Percentiles rank a stretch among this genome's conserved stretches.
phyloP scores from a whole-genome alignment of 2,329 filamentous ascomycete species.

The Hymenoscyphus scutula region DNA sequence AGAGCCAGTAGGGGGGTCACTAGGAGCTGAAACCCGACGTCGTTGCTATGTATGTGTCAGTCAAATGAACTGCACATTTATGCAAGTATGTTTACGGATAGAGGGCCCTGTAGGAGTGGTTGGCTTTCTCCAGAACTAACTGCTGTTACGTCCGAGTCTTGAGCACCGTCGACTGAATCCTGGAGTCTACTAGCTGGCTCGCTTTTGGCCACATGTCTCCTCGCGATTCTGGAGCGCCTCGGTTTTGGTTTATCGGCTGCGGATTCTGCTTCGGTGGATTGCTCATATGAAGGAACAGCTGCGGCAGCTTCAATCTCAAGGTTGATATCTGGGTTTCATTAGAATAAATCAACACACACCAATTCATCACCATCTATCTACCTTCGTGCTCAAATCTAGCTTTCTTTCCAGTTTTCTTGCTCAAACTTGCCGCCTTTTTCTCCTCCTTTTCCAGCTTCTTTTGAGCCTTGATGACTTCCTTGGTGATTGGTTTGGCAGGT shows the following conservation, averaged over 20 bases:
- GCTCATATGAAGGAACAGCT: slow-evolving; percentile 13
- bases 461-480: slow-evolving; percentile 24
- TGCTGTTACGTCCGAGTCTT: slow-evolving; percentile 26
- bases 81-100: slow-evolving; percentile 13
- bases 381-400: slow-evolving; percentile 11
- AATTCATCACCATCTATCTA: slow-evolving; percentile 1
- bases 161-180: slow-evolving; percentile 26
- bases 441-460: slow-evolving; percentile 27
- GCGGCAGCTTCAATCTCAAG: slow-evolving; percentile 8
- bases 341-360: neutral
- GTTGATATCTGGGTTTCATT: slow-evolving; percentile 14
- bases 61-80: slow-evolving; percentile 9
- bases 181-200: slow-evolving; percentile 25
- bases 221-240: slow-evolving; percentile 22
- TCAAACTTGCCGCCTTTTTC: slow-evolving; percentile 23
- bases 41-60: slow-evolving; percentile 22
- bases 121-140: slow-evolving; percentile 28
- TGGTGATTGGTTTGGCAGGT: slow-evolving; percentile 15
- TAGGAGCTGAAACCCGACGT: slow-evolving; percentile 33
- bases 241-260: slow-evolving; percentile 19
- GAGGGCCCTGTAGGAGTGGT: slow-evolving; percentile 17
- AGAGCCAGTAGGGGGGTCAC: slow-evolving; percentile 26
- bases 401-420: slow-evolving; percentile 27
- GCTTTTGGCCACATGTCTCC: slow-evolving; percentile 31
- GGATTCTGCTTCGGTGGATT: slow-evolving; percentile 14